Evolutionary conservation across 2,329 filamentous ascomycete species (phyloP).

Genomic region (Ophiostoma sp.): DNA sequence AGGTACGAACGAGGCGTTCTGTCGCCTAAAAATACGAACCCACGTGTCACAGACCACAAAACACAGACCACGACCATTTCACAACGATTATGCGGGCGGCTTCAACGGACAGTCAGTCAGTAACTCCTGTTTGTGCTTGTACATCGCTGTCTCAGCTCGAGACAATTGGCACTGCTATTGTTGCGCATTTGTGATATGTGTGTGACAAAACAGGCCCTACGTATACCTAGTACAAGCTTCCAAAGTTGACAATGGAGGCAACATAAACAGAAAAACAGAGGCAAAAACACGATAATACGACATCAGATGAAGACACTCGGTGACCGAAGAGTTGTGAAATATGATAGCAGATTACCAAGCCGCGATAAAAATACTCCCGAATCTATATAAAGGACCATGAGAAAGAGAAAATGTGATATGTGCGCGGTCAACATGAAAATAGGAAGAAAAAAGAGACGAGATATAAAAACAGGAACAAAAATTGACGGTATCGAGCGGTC

Average conservation of each 20-base stretch:
- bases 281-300: neutral
- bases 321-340: neutral
- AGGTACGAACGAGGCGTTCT: neutral
- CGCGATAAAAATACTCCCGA: conserved; percentile 1
- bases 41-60: neutral
- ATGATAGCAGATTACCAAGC: neutral
- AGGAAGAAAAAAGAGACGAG: neutral
- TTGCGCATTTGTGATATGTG: neutral
- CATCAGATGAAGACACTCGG: neutral
- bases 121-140: neutral
- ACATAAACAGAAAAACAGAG: neutral
- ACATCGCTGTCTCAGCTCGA: neutral
- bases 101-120: neutral
- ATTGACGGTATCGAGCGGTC: neutral
- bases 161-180: neutral
- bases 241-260: neutral
- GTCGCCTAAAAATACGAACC: conserved; percentile 12
- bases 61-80: neutral
- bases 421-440: neutral
- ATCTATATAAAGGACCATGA: neutral
- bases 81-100: neutral
- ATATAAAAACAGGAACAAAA: neutral
- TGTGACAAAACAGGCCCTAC: neutral
- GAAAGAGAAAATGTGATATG: neutral
- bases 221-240: neutral